These are phyloP conservation scores for Stylosanthes scabra DNA, from an alignment of 331 rosid genomes.

Conservation along the genomic window DNA sequence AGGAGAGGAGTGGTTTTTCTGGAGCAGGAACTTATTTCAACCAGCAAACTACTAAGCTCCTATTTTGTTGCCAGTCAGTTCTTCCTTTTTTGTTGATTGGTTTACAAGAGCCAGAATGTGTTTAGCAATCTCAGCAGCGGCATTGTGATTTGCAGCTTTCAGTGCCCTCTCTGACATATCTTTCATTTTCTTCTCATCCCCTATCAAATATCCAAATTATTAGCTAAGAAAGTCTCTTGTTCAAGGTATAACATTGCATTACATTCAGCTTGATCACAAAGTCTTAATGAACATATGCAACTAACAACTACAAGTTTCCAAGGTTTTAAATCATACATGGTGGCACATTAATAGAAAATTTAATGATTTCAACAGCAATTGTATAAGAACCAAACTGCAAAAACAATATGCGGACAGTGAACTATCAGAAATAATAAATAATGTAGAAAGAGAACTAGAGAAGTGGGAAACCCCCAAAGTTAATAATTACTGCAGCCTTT, in stretches of 20 bases:
- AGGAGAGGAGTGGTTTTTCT: not conserved
- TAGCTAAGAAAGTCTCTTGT: not conserved
- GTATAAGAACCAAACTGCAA: not conserved
- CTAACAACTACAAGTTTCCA: not conserved
- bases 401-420: not conserved
- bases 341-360: not conserved
- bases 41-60: constrained; percentile 11
- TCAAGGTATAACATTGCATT: not conserved
- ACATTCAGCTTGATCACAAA: not conserved
- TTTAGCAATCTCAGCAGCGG: constrained; percentile 64
- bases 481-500: not conserved
- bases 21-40: constrained; percentile 8
- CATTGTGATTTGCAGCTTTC: constrained; percentile 65
- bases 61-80: constrained; percentile 21
- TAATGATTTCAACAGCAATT: not conserved
- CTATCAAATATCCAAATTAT: constrained; percentile 31
- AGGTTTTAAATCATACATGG: not conserved
- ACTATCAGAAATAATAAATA: not conserved
- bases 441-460: not conserved
- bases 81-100: constrained; percentile 40
- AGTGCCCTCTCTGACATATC: constrained; percentile 83
- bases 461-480: no score
- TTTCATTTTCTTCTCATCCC: constrained; percentile 67
- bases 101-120: constrained; percentile 61
- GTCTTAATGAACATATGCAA: not conserved